Base-by-base conservation (phyloP, 2,329 filamentous ascomycete species). In the Thermothelomyces thermophilus region DNA sequence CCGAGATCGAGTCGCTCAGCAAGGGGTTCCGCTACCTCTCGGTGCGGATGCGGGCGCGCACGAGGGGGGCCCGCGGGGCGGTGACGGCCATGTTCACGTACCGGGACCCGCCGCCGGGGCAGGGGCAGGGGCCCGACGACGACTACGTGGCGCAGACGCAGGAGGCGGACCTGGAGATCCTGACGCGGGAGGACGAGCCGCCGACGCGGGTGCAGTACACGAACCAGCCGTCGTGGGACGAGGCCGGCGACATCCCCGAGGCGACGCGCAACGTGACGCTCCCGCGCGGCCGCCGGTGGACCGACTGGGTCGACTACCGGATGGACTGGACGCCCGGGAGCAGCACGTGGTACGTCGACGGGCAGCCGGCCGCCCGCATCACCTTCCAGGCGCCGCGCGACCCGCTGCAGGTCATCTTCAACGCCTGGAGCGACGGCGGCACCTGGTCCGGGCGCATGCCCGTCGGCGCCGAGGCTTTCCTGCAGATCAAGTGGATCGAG, bases 401-500 rank as follows among this genome's bases (percentile, higher is more conserved):
- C 51, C 64, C 69, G n/a, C 69, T 68, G 30, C 68, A 64, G 35
- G 62, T 77, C 33, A 68, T 75, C 35, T 68, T 77, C 60, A 77
- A 78, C 59, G 68, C 72, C 60, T 78, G 75, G 75, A 71, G 70
- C 48, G 72, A 77, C 55, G 74, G 74, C 24, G 74, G 74, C 5
- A 64, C 63, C 33, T 78, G 74, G 74, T 72, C 68, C 46, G 74
- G 73, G 3, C 66, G 71, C 41, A 76, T 76, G 73, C 62, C 48
- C 2, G 58, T 64, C 4, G 67, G 66, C 16, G 58, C 60, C 7
- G 62, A 64, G 28, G 74, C 74, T 0, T 70, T 70, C 48, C 65
- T 77, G 60, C 72, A 77, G 47, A 68, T 78, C 35, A 70, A 73
- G 62, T 78, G 73, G 73, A 71, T 78, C 46, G 74, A 78, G 54